Evolutionary conservation across 495 filamentous ascomycete species (phyloP).

Genomic region (Penicillium goetzii): DNA sequence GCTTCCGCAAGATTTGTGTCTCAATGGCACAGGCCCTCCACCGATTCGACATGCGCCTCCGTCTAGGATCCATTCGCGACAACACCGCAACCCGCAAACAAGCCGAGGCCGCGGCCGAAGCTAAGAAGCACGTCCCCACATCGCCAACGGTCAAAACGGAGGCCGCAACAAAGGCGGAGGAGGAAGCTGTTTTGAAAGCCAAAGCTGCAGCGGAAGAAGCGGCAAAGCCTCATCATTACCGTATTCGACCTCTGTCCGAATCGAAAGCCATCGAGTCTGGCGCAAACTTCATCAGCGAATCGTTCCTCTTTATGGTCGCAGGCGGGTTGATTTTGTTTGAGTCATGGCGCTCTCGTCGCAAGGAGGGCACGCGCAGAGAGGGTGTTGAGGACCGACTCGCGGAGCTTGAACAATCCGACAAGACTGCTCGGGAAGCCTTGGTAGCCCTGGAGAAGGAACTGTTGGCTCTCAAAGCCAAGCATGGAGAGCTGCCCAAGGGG

Average conservation of each 20-base stretch:
- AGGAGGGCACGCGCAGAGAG: constrained; percentile 75
- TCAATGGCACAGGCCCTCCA: constrained; percentile 85
- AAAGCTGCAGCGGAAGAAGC: constrained; percentile 56
- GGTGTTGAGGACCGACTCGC: constrained; percentile 71
- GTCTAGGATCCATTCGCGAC: constrained; percentile 83
- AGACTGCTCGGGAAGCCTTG: constrained; percentile 59
- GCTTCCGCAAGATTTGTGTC: constrained; percentile 76
- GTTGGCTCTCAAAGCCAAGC: constrained; percentile 56
- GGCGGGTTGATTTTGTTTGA: constrained; percentile 81
- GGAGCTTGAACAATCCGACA: constrained; percentile 67
- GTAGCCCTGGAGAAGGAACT: constrained; percentile 70
- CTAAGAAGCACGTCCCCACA: constrained; percentile 65
- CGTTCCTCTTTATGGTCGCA: constrained; percentile 85
- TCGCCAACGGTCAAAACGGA: constrained; percentile 80
- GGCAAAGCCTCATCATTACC: constrained; percentile 48
- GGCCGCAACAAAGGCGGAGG: constrained; percentile 67
- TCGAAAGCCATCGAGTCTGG: constrained; percentile 94
- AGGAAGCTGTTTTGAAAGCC: constrained; percentile 52
- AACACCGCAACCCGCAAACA: constrained; percentile 60
- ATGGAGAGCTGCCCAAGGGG: constrained; percentile 34
- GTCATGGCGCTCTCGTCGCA: constrained; percentile 71
- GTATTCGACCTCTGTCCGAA: constrained; percentile 81
- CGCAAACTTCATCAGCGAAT: constrained; percentile 90
- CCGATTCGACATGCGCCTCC: constrained; percentile 89
- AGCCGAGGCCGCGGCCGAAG: constrained; percentile 53